Base-by-base conservation (phyloP, 768 basidiomycete genomes). In the Sporobolomyces phaffii region DNA sequence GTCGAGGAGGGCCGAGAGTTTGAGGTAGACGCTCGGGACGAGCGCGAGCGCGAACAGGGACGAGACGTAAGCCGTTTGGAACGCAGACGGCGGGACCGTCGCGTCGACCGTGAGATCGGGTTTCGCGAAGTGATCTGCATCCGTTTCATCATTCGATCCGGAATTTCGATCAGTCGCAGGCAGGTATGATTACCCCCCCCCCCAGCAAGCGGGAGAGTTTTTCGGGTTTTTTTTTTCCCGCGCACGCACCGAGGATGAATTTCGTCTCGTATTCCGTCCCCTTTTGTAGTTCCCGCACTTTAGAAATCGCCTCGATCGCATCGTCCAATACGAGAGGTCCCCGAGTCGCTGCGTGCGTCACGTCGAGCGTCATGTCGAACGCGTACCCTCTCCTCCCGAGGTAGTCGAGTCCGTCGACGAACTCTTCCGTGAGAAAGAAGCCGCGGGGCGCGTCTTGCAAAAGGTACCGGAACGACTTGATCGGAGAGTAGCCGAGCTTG, bases 51-150 rank as follows among this genome's bases (percentile, higher is more conserved):
- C 43, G 36, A 57, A 63, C 40, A 71, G 52, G 1, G 62, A 49
- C 17, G 47, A 24, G 43, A 67, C 47, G 59, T 67, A 71, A 48
- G 62, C 22, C 1, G 24, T 38, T 29, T 52, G 52, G 17, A 31
- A n/a, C 22, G 58, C 31, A 2, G 62, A 63, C 22, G 48, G 43
- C 9, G 53, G 45, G 38, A 43, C 18, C 15, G 59, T 34, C 22
- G 51, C 51, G 20, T 41, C 52, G 22, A 50, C 31, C 28, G 48
- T 40, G 45, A 71, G 50, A 6, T 48, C 52, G 22, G 70, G 70
- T 47, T 71, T 71, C 24, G 62, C 58, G 29, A 67, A 67, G 43
- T 71, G 70, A 44, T 71, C 70, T 71, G 62, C n/a, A n/a, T n/a
- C n/a, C n/a, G n/a, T n/a, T n/a, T n/a, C n/a, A n/a, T n/a, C n/a